Evolutionary conservation across 2,329 filamentous ascomycete species (phyloP).

Genomic region (Acephala macrosclerotiorum): DNA sequence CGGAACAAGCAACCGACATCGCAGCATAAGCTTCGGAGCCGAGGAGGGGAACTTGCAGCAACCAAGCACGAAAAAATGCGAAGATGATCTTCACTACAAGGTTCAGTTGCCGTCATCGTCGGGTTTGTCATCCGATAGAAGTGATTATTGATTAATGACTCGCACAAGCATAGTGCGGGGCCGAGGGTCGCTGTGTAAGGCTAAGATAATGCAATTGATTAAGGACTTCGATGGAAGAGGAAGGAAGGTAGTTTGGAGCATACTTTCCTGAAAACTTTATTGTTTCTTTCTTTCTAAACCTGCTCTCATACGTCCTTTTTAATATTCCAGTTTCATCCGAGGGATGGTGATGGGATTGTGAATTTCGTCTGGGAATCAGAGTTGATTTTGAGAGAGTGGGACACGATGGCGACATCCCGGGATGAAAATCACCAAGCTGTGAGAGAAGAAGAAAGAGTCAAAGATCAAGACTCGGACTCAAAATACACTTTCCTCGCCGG

Average conservation of each 20-base stretch:
- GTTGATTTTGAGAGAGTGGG: background rate
- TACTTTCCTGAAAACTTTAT: background rate
- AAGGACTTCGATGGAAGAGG: background rate
- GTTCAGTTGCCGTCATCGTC: background rate
- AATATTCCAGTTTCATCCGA: background rate
- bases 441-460: background rate
- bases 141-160: background rate
- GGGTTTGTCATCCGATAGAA: background rate
- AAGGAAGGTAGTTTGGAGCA: background rate
- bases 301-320: too few relatives aligned
- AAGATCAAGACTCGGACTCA: background rate
- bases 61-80: background rate
- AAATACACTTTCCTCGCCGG: conserved; percentile 1
- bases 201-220: conserved; percentile 1
- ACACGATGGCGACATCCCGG: background rate
- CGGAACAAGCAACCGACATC: background rate
- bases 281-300: too few relatives aligned
- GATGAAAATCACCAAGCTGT: background rate
- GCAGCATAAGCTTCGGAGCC: background rate
- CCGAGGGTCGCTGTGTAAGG: background rate
- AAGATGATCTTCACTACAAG: background rate
- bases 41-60: background rate
- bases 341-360: background rate
- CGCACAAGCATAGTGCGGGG: background rate
- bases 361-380: background rate